Conservation (phyloP, 1,284 basidiomycete species). For the Tilletia caries region DNA sequence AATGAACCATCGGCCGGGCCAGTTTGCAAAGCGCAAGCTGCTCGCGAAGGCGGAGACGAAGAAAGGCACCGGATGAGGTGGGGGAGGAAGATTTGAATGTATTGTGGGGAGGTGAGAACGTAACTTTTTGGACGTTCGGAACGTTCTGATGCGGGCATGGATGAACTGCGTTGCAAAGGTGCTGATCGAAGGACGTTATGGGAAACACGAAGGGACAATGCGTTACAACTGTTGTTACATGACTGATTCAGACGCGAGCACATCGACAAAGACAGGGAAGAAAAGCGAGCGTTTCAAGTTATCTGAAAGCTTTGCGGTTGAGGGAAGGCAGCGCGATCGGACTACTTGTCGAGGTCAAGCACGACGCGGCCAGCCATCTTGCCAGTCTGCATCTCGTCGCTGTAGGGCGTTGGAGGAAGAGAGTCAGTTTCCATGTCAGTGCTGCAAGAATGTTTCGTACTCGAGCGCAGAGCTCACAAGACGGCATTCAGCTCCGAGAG, state of each 20-base stretch:
- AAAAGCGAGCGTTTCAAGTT: not conserved
- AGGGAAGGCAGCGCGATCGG: not conserved
- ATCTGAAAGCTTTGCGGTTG: no score
- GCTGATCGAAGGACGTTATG: no score
- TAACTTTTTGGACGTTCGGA: no score
- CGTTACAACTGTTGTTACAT: no score
- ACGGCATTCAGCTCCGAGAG: not conserved
- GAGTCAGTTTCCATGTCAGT: no score
- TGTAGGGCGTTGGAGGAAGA: not conserved
- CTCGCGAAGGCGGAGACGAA: not conserved
- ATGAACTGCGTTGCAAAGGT: no score
- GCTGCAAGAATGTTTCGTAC: no score
- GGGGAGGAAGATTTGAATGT: no score
- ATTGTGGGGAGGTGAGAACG: no score
- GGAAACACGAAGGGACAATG: no score
- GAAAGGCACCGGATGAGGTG: not conserved
- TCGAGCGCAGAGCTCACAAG: not conserved
- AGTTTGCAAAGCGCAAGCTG: conserved; percentile 5
- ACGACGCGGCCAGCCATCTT: conserved; percentile 66
- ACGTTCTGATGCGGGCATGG: no score
- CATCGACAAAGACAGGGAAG: not conserved
- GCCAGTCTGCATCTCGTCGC: conserved; percentile 59
- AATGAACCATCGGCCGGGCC: not conserved
- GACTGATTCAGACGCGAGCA: no score
- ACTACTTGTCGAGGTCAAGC: conserved; percentile 56